Evolutionary conservation across 768 basidiomycete genomes (phyloP), one percentile per base, ranked within the genome.

Genomic region (Dioszegia hungarica): DNA sequence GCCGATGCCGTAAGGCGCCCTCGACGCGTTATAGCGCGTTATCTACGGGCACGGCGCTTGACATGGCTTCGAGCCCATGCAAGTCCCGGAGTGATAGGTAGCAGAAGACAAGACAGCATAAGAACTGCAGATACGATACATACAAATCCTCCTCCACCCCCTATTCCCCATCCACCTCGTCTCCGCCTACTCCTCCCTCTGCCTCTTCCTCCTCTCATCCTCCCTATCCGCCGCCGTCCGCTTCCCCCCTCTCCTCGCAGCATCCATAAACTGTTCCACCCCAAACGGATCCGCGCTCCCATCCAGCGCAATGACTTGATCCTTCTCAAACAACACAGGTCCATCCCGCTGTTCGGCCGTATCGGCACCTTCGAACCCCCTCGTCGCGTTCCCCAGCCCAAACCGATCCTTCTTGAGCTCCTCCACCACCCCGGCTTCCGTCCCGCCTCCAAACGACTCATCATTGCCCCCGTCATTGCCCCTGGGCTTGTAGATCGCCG

Each of bases 261-360:
- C 90, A 73, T 97, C 90, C 80, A 98, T 82, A 80, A 99, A 98
- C 75, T 94, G 86, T 77, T 95, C 89, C 61, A 97, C 81, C 61
- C 94, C 94, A 72, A 97, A 97, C 19, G 97, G 90, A 81, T 97
- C 94, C n/a, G 85, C 83, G 17, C 52, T 64, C 17, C 73, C 69
- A 57, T 71, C 73, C 41, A 74, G 58, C 20, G 57, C 54, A 28
- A 76, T 43, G 19, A 74, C 59, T 38, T 69, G 64, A 70, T 99
- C 94, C 79, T 97, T 95, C 80, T 99, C 95, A 70, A 99, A 99
- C 71, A 97, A 91, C 38, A 99, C 95, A 22, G 95, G 95, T 1
- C 95, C 95, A 68, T 90, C 89, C 54, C 86, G 79, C 25, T 87
- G 81, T 72, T 92, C 91, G 73, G 88, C 88, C 19, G 88, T 87